A percentile compares a stretch with the other conserved stretches of the same genome.
Conservation (phyloP, 2,329 filamentous ascomycete genomes). For the Alternaria sp. region DNA sequence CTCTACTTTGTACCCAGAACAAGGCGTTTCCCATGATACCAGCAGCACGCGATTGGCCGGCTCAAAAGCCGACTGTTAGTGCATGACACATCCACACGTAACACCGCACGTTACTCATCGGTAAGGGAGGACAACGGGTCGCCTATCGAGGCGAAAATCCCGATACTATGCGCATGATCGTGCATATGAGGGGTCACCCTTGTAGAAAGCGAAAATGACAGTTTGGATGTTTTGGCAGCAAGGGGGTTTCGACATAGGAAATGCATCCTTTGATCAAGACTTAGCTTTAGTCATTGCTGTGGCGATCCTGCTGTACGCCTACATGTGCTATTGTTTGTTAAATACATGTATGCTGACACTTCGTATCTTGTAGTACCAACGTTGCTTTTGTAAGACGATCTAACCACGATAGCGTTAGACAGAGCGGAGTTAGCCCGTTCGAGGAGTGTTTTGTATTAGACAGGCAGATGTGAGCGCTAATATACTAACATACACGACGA, state of each 20-base stretch:
- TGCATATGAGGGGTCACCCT: slow-evolving; percentile 4
- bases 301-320: not conserved
- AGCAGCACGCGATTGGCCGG: not conserved
- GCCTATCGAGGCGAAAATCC: slow-evolving; percentile 1
- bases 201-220: not conserved
- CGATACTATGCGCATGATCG: not conserved
- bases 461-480: not conserved
- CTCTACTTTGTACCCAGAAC: not conserved
- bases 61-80: not conserved
- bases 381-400: not conserved
- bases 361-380: not conserved
- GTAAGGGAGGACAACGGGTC: not conserved
- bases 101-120: not conserved
- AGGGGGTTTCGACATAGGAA: not conserved
- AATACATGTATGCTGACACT: not conserved
- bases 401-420: not conserved
- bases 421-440: not conserved
- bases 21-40: not conserved
- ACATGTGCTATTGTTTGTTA: not conserved
- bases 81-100: not conserved
- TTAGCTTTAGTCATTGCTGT: not conserved
- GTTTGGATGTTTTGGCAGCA: not conserved
- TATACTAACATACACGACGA: not conserved
- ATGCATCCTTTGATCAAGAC: not conserved
- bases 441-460: not conserved